A percentile compares a stretch with the other conserved stretches of the same genome.
These are phyloP conservation scores for Lachnellula suecica DNA, from an alignment of 2,329 filamentous ascomycete genomes.

Conservation along the genomic window DNA sequence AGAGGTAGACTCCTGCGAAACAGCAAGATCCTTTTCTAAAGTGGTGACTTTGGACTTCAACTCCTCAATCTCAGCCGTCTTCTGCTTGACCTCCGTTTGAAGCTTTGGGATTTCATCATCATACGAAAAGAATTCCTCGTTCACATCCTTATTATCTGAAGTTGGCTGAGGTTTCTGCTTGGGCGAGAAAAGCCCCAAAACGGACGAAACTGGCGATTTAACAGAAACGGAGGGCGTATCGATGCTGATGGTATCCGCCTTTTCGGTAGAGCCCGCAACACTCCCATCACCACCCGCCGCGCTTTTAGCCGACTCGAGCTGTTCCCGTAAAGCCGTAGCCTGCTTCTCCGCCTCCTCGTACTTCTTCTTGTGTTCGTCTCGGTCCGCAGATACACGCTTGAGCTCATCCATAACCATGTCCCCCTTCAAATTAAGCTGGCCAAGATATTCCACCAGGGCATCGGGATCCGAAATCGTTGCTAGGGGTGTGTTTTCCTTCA, in stretches of 20 bases:
- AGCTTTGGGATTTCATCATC: slow-evolving; percentile 83
- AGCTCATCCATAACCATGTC: slow-evolving; percentile 95
- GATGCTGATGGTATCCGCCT: slow-evolving; percentile 24
- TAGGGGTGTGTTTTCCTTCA: slow-evolving; percentile 90
- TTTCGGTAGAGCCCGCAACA: slow-evolving; percentile 15
- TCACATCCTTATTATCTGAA: slow-evolving; percentile 34
- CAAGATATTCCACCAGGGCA: slow-evolving; percentile 85
- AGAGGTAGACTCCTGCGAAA: slow-evolving; percentile 68
- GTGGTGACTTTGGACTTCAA: slow-evolving; percentile 68
- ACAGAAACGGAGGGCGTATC: slow-evolving; percentile 34
- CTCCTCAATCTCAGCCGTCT: slow-evolving; percentile 67
- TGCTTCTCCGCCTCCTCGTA: slow-evolving; percentile 67
- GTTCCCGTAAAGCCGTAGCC: slow-evolving; percentile 59
- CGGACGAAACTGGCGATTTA: slow-evolving; percentile 48
- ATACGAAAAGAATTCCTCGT: slow-evolving; percentile 86
- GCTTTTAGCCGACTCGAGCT: slow-evolving; percentile 56
- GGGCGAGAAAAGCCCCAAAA: slow-evolving; percentile 49
- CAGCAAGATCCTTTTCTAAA: slow-evolving; percentile 69
- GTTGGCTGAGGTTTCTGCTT: slow-evolving; percentile 41
- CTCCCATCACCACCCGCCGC: slow-evolving; percentile 35
- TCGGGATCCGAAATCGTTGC: slow-evolving; percentile 84
- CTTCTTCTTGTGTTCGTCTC: slow-evolving; percentile 77
- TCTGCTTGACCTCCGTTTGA: slow-evolving; percentile 71
- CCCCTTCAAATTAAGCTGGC: slow-evolving; percentile 78
- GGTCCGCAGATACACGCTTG: slow-evolving; percentile 80